A percentile compares a stretch with the other conserved stretches of the same genome.
Evolutionary conservation across 2,329 filamentous ascomycete species (phyloP).

Genomic region (Aspergillus sergii): DNA sequence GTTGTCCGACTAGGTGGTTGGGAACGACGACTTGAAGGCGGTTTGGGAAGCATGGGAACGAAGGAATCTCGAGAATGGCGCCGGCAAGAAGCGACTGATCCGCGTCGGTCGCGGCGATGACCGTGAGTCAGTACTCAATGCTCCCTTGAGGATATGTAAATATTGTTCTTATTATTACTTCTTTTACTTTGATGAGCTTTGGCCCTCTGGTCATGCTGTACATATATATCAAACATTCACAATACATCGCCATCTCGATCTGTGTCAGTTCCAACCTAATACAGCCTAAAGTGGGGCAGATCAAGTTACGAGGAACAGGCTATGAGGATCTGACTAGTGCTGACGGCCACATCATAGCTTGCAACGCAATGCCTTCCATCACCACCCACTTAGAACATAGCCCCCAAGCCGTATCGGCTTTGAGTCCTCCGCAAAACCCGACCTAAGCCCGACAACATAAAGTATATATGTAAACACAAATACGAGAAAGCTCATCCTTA

Average conservation of each 20-base stretch:
- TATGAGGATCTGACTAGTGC: background rate
- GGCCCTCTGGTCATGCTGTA: background rate
- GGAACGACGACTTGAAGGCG: conserved; percentile 72
- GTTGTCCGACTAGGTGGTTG: conserved; percentile 66
- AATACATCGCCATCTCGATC: background rate
- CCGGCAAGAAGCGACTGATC: conserved; percentile 77
- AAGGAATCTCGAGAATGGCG: conserved; percentile 89
- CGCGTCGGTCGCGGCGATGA: conserved; percentile 66
- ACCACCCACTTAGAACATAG: background rate
- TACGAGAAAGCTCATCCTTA: background rate
- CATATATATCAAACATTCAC: background rate
- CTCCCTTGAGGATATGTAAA: background rate
- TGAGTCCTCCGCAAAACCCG: background rate
- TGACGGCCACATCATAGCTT: too few species aligned
- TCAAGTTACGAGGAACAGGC: background rate
- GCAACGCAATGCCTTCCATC: background rate
- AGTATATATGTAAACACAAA: background rate
- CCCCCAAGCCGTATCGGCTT: background rate
- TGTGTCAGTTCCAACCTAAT: background rate
- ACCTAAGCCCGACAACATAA: background rate
- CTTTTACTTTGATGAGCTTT: background rate
- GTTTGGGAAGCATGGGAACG: conserved; percentile 83
- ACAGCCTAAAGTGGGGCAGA: background rate
- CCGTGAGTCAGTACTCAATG: background rate
- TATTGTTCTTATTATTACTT: background rate